Base-by-base conservation (phyloP, 2,329 filamentous ascomycete species). In the Hypoxylon sp. region DNA sequence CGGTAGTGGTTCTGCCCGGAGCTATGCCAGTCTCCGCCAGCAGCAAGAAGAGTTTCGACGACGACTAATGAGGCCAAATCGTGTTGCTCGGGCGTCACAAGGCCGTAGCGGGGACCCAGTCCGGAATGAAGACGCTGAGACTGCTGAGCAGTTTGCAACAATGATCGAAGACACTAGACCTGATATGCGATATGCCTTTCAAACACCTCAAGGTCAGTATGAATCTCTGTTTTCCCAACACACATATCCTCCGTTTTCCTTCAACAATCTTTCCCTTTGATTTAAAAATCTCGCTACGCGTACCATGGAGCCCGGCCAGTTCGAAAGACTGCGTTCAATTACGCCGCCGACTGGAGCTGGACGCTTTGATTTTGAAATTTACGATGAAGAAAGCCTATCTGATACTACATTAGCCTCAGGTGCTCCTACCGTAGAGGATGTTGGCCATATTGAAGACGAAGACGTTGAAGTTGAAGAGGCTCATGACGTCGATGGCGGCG, bases 41-140 rank as follows among this genome's bases (percentile, higher is more conserved):
- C 73, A 75, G 14, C 65, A 67, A 50, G 70, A 70, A 57, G 73
- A 75, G 13, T 69, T 72, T 21, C 72, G 68, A 34, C 70, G 73
- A 46, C 72, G 73, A 7, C 45, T 73, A 30, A 69, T 74, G 48
- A 63, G 72, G 23, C 70, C 72, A 23, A 67, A 69, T 55, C 73
- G 69, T 45, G 52, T 64, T 32, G 17, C 66, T n/a, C 63, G 60
- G 45, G 9, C 53, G 17, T 59, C 66, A 30, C 49, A 67, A 21
- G 52, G 59, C 48, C 52, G 38, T 14, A 9, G 25, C 57, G 63
- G 63, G 19, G 67, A 67, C 43, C 67, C 63, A 2, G 38, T 49
- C 25, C 50, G 63, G 10, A 36, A 41, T 11, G 52, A 51, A n/a
- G 43, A 13, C 13, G 36, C 53, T 6, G 63, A 60, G 41, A 9